Conservation (phyloP, 495 filamentous ascomycete species). For the Xylaria telfairii region DNA sequence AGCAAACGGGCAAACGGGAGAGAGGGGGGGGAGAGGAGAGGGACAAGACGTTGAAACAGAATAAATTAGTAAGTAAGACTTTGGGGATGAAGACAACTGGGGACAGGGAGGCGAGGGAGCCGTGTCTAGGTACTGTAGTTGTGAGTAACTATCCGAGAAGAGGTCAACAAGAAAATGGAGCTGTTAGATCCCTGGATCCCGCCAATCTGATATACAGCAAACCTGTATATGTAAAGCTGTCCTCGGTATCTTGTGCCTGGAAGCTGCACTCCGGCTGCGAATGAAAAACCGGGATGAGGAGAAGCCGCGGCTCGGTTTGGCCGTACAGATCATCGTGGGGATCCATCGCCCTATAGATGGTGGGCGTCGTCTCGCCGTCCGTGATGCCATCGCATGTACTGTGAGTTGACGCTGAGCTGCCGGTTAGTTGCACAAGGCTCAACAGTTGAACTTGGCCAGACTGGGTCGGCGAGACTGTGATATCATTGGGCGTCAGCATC, state of each 20-base stretch:
- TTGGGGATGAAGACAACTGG: background rate
- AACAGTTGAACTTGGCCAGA: constrained; percentile 22
- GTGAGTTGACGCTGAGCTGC: background rate
- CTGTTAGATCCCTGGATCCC: background rate
- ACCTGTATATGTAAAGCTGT: background rate
- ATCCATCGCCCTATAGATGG: background rate
- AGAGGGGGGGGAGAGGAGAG: background rate
- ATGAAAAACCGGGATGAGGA: background rate
- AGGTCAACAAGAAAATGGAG: constrained; percentile 15
- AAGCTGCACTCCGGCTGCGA: background rate
- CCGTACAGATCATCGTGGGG: background rate
- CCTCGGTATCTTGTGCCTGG: background rate
- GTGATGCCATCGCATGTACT: background rate
- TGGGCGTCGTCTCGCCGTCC: background rate
- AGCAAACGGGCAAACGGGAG: no score
- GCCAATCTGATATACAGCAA: constrained; percentile 3
- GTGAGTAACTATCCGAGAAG: background rate
- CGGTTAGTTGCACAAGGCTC: constrained; percentile 15
- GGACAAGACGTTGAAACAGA: background rate
- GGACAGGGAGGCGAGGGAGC: constrained; percentile 11
- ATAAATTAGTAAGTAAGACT: background rate
- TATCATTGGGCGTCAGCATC: constrained; percentile 23
- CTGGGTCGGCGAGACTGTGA: background rate
- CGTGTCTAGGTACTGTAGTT: background rate
- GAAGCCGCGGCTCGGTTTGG: constrained; percentile 15